phyloP scores from a whole-genome alignment of 78 protist species.

The Dictyostelium capitatum region DNA sequence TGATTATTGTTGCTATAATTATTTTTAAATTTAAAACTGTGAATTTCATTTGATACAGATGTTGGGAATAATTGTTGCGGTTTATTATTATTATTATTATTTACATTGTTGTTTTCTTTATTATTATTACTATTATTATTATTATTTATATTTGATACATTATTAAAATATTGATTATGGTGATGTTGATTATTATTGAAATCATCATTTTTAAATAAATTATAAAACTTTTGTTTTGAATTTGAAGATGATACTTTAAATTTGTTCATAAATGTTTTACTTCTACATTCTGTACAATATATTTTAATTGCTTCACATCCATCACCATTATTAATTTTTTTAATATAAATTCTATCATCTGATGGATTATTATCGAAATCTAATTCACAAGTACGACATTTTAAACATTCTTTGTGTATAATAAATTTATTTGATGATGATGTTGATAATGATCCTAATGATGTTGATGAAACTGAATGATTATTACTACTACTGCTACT shows the following conservation, averaged over 20 bases:
- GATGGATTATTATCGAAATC: background rate
- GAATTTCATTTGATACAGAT: conserved; percentile 35
- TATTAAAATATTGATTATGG: background rate
- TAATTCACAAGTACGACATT: conserved; percentile 31
- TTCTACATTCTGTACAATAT: conserved; percentile 63
- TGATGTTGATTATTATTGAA: background rate
- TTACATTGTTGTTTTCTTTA: background rate
- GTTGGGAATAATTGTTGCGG: background rate
- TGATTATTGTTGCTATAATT: background rate
- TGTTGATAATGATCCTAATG: background rate
- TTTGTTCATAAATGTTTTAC: conserved; percentile 56
- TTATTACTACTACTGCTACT: too few relatives aligned
- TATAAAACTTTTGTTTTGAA: conserved; percentile 36
- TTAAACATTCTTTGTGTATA: conserved; percentile 54
- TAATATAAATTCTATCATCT: conserved; percentile 29
- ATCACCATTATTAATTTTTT: conserved; percentile 49
- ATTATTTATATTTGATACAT: background rate
- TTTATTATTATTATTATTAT: background rate
- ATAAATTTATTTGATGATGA: background rate
- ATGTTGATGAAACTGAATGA: background rate
- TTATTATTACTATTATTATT: background rate
- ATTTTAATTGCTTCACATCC: conserved; percentile 30
- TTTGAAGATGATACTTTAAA: conserved; percentile 27
- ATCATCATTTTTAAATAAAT: conserved; percentile 20
- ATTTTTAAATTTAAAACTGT: conserved; percentile 42